A percentile compares a stretch with the other conserved stretches of the same genome.
Evolutionary conservation across 2,329 filamentous ascomycete genomes (phyloP).

Genomic region (Alternaria viburni): DNA sequence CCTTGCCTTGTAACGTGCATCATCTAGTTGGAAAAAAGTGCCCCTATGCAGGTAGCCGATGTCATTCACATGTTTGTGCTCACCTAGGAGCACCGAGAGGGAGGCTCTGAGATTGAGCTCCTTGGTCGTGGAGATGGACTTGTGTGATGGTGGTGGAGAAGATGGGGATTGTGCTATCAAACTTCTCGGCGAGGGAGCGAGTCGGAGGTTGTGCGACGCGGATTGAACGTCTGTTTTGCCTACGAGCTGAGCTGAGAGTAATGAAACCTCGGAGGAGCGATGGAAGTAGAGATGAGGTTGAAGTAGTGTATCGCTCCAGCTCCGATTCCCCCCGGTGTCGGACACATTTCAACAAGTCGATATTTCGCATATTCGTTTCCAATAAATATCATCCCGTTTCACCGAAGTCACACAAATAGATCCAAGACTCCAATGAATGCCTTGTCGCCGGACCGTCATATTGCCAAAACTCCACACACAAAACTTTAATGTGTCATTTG

Average conservation of each 20-base stretch:
- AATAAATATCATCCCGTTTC: background rate
- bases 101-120: background rate
- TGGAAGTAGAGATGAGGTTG: background rate
- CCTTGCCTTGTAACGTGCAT: background rate
- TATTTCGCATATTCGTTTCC: background rate
- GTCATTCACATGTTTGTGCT: conserved; percentile 8
- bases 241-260: background rate
- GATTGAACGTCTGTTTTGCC: background rate
- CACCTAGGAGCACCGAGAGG: background rate
- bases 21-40: background rate
- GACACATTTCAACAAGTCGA: background rate
- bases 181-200: background rate
- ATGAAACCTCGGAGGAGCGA: background rate
- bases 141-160: background rate
- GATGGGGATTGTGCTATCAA: conserved; percentile 4
- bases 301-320: background rate
- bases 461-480: background rate
- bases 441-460: background rate
- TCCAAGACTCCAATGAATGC: background rate
- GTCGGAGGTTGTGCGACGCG: background rate
- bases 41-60: conserved; percentile 8
- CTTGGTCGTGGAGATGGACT: background rate
- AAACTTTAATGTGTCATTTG: background rate
- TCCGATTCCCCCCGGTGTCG: background rate
- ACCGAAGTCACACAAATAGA: background rate